Evolutionary conservation across 345 rosid species (phyloP).

Genomic region (Heritiera littoralis): DNA sequence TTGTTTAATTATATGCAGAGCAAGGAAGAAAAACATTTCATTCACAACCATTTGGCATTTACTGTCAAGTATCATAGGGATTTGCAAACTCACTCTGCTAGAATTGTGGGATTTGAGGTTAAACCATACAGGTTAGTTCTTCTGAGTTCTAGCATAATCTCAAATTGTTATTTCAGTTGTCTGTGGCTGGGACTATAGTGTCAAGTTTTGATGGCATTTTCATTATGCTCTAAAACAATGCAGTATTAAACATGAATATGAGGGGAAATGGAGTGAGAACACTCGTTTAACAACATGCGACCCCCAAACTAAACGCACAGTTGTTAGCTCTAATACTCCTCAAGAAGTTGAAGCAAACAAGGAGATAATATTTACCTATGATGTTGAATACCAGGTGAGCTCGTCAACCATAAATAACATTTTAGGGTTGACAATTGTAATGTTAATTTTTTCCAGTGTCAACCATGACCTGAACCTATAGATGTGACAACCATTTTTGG

Average conservation of each 20-base stretch:
- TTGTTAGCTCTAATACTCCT: conserved; percentile 77
- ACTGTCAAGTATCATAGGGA: conserved; percentile 86
- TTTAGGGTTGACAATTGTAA: neutral
- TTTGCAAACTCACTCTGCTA: conserved; percentile 65
- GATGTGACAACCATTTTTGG: neutral
- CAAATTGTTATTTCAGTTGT: neutral
- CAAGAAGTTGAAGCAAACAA: conserved; percentile 77
- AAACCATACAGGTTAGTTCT: conserved; percentile 71
- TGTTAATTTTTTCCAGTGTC: neutral
- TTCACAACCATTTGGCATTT: conserved; percentile 86
- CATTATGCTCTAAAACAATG: conserved; percentile 7
- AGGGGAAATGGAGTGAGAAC: conserved; percentile 72
- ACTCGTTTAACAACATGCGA: conserved; percentile 81
- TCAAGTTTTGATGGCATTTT: neutral
- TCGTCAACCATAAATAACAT: conserved; percentile 2
- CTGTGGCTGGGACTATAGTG: neutral
- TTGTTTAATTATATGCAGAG: conserved; percentile 34
- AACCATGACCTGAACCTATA: neutral
- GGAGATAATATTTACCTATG: conserved; percentile 84
- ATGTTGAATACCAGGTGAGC: conserved; percentile 81
- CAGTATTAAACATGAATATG: conserved; percentile 83
- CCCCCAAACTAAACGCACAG: conserved; percentile 69
- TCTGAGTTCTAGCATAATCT: conserved; percentile 11
- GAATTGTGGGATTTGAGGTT: conserved; percentile 96
- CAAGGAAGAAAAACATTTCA: conserved; percentile 79